These are phyloP conservation scores for Hsuehochloa calcarea DNA, from an alignment of 176 grass and related monocot genomes.

Conservation along the genomic window DNA sequence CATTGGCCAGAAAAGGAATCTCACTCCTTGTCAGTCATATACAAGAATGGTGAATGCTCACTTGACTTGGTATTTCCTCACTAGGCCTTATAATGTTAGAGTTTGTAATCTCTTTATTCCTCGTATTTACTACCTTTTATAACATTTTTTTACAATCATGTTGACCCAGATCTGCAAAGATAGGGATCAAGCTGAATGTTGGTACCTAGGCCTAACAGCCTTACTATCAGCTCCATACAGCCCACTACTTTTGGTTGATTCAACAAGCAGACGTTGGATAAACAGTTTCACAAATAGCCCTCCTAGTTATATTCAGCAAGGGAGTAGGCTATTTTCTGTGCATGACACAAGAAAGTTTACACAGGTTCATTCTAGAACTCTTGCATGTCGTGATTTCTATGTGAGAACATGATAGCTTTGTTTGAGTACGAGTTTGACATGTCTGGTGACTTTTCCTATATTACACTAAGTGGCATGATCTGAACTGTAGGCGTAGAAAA, in stretches of 20 bases:
- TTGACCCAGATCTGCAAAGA: constrained; percentile 82
- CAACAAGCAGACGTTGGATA: constrained; percentile 50
- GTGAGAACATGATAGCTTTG: background rate
- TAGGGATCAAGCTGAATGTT: constrained; percentile 82
- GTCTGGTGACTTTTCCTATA: background rate
- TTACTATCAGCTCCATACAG: constrained; percentile 57
- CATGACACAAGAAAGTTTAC: constrained; percentile 59
- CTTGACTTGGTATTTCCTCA: constrained; percentile 81
- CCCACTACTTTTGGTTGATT: constrained; percentile 58
- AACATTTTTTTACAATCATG: constrained; percentile 13
- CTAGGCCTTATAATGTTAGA: constrained; percentile 21
- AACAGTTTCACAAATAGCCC: constrained; percentile 82
- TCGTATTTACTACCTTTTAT: background rate
- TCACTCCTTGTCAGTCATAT: constrained; percentile 81
- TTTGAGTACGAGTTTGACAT: background rate
- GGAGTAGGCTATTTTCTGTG: constrained; percentile 52
- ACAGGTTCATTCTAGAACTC: constrained; percentile 61
- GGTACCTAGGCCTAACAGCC: constrained; percentile 65
- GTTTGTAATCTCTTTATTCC: constrained; percentile 7
- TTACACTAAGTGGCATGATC: constrained; percentile 10
- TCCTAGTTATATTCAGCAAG: constrained; percentile 66
- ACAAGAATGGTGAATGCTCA: constrained; percentile 79
- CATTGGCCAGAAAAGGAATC: constrained; percentile 77
- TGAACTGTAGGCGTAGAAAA: background rate
- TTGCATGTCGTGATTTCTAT: constrained; percentile 8